A percentile compares a stretch with the other conserved stretches of the same genome.
Conservation (phyloP, 1,284 basidiomycete genomes). For the Thelephora terrestris region DNA sequence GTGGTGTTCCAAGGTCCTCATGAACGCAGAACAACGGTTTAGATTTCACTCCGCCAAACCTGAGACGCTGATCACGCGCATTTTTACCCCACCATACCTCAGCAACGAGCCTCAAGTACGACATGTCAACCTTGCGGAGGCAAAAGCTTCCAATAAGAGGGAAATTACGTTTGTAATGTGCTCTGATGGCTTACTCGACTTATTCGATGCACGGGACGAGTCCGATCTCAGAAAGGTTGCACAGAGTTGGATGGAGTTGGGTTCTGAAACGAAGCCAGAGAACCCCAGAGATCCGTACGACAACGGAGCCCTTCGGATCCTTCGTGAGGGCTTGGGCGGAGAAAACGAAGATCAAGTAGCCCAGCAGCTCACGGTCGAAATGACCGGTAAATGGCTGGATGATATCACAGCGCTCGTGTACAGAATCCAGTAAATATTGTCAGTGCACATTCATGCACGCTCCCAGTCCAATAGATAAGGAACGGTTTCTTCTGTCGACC, state of each 20-base stretch:
- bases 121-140: conserved; percentile 2
- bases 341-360: not conserved
- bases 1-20: conserved; percentile 1
- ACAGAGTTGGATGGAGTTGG: not conserved
- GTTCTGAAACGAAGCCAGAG: no score
- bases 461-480: no score
- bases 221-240: not conserved
- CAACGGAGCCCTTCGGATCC: not conserved
- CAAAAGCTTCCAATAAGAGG: not conserved
- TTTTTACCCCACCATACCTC: conserved; percentile 53
- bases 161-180: not conserved
- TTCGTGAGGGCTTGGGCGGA: not conserved
- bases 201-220: not conserved
- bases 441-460: no score
- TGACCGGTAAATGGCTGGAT: not conserved
- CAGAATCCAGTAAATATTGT: no score
- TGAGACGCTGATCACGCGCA: conserved; percentile 4
- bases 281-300: no score
- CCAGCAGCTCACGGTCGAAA: not conserved
- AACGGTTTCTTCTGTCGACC: no score
- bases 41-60: conserved; percentile 30
- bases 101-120: conserved; percentile 49
- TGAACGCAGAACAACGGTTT: conserved; percentile 26
- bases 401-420: not conserved
- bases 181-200: not conserved